phyloP scores from a whole-genome alignment of 1,139 yeast genomes.

The Candida sojae region DNA sequence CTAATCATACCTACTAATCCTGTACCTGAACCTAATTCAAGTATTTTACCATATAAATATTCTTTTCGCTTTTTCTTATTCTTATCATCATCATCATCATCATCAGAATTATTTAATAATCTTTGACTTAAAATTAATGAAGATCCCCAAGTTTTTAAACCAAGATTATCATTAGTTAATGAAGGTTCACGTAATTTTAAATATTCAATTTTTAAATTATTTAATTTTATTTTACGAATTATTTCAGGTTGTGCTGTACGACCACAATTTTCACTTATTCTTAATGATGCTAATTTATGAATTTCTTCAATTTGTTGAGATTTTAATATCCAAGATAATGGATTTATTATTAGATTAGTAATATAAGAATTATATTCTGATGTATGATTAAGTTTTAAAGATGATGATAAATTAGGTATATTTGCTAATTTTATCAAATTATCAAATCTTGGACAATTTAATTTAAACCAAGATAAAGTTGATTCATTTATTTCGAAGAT shows the following conservation, averaged over 20 bases:
- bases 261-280: constrained; percentile 85
- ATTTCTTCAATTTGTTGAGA: constrained; percentile 43
- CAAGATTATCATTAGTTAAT: constrained; percentile 81
- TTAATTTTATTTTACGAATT: constrained; percentile 47
- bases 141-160: constrained; percentile 96
- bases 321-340: constrained; percentile 50
- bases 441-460: constrained; percentile 35
- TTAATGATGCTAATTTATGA: constrained; percentile 55
- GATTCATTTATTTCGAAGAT: constrained; percentile 16
- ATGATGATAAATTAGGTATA: constrained; percentile 26
- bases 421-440: constrained; percentile 23
- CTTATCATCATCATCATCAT: too few species aligned
- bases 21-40: constrained; percentile 93
- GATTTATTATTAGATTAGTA: constrained; percentile 62
- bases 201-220: constrained; percentile 35
- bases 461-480: constrained; percentile 44
- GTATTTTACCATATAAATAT: constrained; percentile 43
- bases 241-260: constrained; percentile 81
- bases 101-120: constrained; percentile 26
- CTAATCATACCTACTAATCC: constrained; percentile 83
- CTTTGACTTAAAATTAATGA: constrained; percentile 68
- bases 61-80: background rate
- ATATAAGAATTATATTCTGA: constrained; percentile 56
- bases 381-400: constrained; percentile 22
- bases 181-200: constrained; percentile 71